phyloP scores from a whole-genome alignment of 2,329 filamentous ascomycete species.

The Apiospora arundinis region DNA sequence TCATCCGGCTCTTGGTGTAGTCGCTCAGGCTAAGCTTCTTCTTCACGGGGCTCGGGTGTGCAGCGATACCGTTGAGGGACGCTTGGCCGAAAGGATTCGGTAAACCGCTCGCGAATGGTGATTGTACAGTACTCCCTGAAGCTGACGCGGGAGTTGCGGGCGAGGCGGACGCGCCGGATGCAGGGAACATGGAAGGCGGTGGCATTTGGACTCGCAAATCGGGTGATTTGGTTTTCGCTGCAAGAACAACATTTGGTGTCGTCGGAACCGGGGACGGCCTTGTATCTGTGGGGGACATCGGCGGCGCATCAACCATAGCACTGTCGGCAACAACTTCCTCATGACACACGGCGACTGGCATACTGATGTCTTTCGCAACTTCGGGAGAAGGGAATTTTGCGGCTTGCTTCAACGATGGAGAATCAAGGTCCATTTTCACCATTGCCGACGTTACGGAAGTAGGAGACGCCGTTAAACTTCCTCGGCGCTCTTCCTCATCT shows the following conservation, averaged over 20 bases:
- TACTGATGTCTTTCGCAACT: constrained; percentile 25
- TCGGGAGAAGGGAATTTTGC: constrained; percentile 25
- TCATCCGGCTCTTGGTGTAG: constrained; percentile 65
- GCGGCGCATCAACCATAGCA: constrained; percentile 44
- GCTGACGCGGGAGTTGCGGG: constrained; percentile 56
- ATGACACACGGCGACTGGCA: constrained; percentile 25
- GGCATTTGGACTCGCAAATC: constrained; percentile 60
- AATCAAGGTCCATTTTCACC: constrained; percentile 49
- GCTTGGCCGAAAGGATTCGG: constrained; percentile 50
- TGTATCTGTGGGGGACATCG: constrained; percentile 35
- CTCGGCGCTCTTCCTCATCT: constrained; percentile 47
- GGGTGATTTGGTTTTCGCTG: constrained; percentile 31
- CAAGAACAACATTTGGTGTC: constrained; percentile 24
- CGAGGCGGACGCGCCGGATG: constrained; percentile 42
- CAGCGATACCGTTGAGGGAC: constrained; percentile 49
- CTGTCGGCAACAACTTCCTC: constrained; percentile 32
- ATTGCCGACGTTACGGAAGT: constrained; percentile 39
- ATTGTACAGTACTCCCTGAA: constrained; percentile 51
- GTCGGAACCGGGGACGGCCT: constrained; percentile 24
- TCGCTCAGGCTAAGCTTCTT: constrained; percentile 73
- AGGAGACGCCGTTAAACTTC: constrained; percentile 35
- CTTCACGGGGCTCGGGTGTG: constrained; percentile 65
- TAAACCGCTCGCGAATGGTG: constrained; percentile 52
- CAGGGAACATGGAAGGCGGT: constrained; percentile 58
- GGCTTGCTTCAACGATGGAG: constrained; percentile 42